Conservation (phyloP, 2,329 filamentous ascomycete genomes). For the Colletotrichum lentis region DNA sequence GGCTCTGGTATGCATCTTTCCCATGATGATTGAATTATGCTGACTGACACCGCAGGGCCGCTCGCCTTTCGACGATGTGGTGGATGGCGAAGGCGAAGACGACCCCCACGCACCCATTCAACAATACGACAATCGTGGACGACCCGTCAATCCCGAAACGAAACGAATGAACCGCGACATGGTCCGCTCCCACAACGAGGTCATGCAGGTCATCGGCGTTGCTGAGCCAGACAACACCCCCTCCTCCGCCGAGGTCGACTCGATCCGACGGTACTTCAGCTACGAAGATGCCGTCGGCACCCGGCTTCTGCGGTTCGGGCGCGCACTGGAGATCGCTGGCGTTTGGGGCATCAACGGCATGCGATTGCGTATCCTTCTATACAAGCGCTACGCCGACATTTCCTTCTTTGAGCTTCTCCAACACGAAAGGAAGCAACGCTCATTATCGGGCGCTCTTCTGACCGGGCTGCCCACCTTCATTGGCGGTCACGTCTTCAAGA, state of each 20-base stretch:
- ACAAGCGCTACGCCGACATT: slow-evolving; percentile 58
- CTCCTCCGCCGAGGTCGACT: slow-evolving; percentile 51
- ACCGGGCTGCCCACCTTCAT: slow-evolving; percentile 54
- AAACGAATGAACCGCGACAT: slow-evolving; percentile 64
- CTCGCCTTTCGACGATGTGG: slow-evolving; percentile 67
- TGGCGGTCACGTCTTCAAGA: slow-evolving; percentile 46
- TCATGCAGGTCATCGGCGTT: slow-evolving; percentile 70
- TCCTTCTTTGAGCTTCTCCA: slow-evolving; percentile 57
- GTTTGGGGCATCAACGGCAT: slow-evolving; percentile 63
- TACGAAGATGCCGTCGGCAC: slow-evolving; percentile 59
- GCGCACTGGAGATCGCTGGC: slow-evolving; percentile 51
- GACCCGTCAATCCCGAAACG: slow-evolving; percentile 63
- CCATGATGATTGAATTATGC: slow-evolving; percentile 2
- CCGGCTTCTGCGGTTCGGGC: slow-evolving; percentile 48
- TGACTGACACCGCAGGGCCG: slow-evolving; percentile 55
- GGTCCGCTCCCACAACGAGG: slow-evolving; percentile 68
- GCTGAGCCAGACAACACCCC: slow-evolving; percentile 63
- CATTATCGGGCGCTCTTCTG: slow-evolving; percentile 47
- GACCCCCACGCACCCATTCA: slow-evolving; percentile 54
- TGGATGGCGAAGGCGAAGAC: slow-evolving; percentile 57
- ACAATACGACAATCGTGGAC: slow-evolving; percentile 63
- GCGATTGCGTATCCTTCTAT: slow-evolving; percentile 64
- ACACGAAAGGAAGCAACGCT: slow-evolving; percentile 47
- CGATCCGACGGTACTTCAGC: slow-evolving; percentile 53
- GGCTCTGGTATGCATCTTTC: slow-evolving; percentile 57